Base-by-base conservation (phyloP, 2,329 filamentous ascomycete genomes). In the Colletotrichum lupini region DNA sequence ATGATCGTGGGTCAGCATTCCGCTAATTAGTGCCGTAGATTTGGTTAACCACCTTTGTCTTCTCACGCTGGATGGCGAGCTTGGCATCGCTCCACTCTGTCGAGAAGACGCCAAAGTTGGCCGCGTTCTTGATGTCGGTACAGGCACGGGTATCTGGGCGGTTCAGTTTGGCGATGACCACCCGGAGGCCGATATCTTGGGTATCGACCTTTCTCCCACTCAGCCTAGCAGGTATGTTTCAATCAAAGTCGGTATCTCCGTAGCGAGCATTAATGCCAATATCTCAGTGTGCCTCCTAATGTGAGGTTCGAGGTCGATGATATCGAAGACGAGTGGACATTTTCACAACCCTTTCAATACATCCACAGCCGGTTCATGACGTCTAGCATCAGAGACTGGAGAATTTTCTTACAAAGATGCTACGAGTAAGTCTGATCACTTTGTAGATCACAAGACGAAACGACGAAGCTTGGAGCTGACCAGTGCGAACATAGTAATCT, bases 1-100 rank as follows among this genome's bases (percentile, higher is more conserved):
- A 5, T 19, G 2, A 30, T 37, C 8, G 11, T 46, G 5, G 16
- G 16, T 19, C 19, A 4, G 4, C n/a, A n/a, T 24, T 14, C 5
- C 11, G 35, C 57, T 14, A 26, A 5, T 9, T 4, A 9, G 5
- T 5, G n/a, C 5, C 3, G 2, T 12, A 78, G 87, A 90, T 72
- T 79, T 88, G 75, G 86, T 88, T 76, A 87, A 90, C 77, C 84
- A 89, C 76, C 84, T 90, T 76, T 85, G 86, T 77, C 86, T 84
- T 56, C 70, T 87, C 62, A 76, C 86, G 49, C 82, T 86, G 56
- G 79, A 83, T 46, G 65, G 59, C 49, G 42, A 32, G 30, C 70
- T 58, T 28, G 67, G 70, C 30, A 53, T 64, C 6, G 52, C 64
- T 1, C 52, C 58, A n/a, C 65, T 46, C 26, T 64, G 63, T 35